Percentiles rank a stretch among this genome's conserved stretches.
Evolutionary conservation across 495 filamentous ascomycete species (phyloP).

Genomic region (Podospora pseudocomata): DNA sequence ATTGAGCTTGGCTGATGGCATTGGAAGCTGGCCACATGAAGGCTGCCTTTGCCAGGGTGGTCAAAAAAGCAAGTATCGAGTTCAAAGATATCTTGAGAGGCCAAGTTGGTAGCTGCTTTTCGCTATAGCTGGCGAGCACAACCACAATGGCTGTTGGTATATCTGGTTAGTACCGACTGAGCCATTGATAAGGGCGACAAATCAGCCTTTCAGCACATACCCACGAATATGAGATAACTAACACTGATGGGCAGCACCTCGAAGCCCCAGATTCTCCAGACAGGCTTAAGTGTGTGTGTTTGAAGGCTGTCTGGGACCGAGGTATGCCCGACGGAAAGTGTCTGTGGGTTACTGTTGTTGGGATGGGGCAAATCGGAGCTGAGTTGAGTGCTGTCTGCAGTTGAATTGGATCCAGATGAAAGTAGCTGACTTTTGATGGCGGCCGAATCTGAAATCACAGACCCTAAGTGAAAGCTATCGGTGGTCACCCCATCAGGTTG

Average conservation of each 20-base stretch:
- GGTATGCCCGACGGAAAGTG: no score
- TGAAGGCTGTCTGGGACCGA: no score
- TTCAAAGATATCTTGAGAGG: constrained; percentile 35
- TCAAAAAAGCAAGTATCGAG: constrained; percentile 41
- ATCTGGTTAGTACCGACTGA: neutral
- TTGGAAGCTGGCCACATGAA: constrained; percentile 36
- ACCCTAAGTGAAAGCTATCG: no score
- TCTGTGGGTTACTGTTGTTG: no score
- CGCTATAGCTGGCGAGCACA: constrained; percentile 34
- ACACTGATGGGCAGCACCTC: neutral
- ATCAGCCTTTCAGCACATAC: neutral
- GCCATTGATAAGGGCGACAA: neutral
- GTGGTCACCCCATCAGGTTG: no score
- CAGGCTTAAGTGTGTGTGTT: neutral
- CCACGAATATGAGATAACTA: neutral
- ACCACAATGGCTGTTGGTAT: constrained; percentile 23
- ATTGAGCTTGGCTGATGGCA: constrained; percentile 41
- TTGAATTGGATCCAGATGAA: no score
- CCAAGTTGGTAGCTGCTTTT: constrained; percentile 36
- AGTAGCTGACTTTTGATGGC: no score
- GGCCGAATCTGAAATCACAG: no score
- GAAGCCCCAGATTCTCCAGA: constrained; percentile 1
- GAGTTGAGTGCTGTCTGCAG: no score
- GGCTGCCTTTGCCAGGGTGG: constrained; percentile 37
- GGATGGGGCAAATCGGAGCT: no score